phyloP scores from a whole-genome alignment of 305 asterid genomes.

The Plantago coronopus region DNA sequence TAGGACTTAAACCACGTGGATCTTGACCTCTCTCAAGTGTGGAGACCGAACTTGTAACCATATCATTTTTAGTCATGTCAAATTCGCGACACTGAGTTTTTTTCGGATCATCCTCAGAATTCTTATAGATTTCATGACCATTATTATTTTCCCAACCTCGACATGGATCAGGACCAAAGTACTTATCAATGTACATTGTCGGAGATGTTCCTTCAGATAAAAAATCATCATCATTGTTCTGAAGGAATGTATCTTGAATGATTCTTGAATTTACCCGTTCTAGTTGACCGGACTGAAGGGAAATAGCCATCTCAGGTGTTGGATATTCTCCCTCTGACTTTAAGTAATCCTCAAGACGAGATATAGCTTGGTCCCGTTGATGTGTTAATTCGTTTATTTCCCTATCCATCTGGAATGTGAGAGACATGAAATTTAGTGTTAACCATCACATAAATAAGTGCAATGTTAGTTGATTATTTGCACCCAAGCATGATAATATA shows the following conservation, averaged over 20 bases:
- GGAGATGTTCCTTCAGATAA: slow-evolving; percentile 71
- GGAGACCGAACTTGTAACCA: neutral
- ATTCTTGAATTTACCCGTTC: neutral
- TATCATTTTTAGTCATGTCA: neutral
- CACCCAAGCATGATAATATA: no score
- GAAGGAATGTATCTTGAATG: slow-evolving; percentile 38
- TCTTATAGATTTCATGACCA: slow-evolving; percentile 39
- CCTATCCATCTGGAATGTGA: slow-evolving; percentile 62
- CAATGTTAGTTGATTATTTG: no score
- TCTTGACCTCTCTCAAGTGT: no score
- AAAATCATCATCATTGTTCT: slow-evolving; percentile 60
- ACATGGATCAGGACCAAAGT: slow-evolving; percentile 83
- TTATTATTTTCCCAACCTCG: slow-evolving; percentile 54
- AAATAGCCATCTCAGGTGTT: slow-evolving; percentile 53
- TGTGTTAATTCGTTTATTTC: slow-evolving; percentile 60
- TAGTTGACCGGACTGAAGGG: slow-evolving; percentile 33
- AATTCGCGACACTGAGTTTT: slow-evolving; percentile 50
- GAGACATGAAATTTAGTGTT: slow-evolving; percentile 7
- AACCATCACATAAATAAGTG: no score
- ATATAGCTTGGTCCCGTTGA: slow-evolving; percentile 70
- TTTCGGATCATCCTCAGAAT: slow-evolving; percentile 52
- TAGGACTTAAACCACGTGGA: no score
- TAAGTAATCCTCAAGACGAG: slow-evolving; percentile 45
- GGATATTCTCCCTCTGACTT: slow-evolving; percentile 35
- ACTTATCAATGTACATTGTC: slow-evolving; percentile 64